Base-by-base conservation (phyloP, 2,329 filamentous ascomycete species). In the Microcyclosporella mali region DNA sequence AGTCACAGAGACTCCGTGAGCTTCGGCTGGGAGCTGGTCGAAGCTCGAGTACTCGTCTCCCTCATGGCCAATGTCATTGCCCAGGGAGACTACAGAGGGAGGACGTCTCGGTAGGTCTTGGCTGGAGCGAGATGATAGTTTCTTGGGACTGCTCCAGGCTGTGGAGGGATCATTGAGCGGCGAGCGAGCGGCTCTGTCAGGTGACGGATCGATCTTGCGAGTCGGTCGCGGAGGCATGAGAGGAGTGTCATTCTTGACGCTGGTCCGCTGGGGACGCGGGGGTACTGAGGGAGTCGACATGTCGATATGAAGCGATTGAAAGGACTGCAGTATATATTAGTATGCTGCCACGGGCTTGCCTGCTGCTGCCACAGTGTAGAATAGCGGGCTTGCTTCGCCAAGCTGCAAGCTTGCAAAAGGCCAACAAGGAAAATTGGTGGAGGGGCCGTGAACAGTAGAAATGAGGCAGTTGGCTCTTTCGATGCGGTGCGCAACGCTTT, bases 31-130 rank as follows among this genome's bases (percentile, higher is more conserved):
- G 51, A 67, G 62, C 50, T 68, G 65, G 37, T 64, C 58, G 38
- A 79, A 69, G 57, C 78, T 83, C 40, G 79, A 86, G 67, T 95
- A 95, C 69, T 95, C 90, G 54, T 75, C 80, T 50, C 90, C 90
- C 69, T 95, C 90, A 62, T 95, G 82, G 45, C 90, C 90, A 42
- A 95, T 75, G 33, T 49, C 41, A 9, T 25, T 25, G 1, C 90
- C 90, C 61, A 95, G 77, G 18, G 49, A 48, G 6, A 25, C 21
- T 43, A 95, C 86, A 60, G 86, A 94, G 37, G 80, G 78, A 28
- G 85, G 79, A 38, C 87, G 84, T 32, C 75, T 57, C 14, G 71
- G 67, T 15, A 49, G 38, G 17, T 58, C 56, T 28, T 49, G 46
- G 78, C 42, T 86, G 82, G 33, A 74, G 51, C 29, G 71, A 66